Base-by-base conservation (phyloP, 768 basidiomycete genomes). In the Agaricus subrufescens region DNA sequence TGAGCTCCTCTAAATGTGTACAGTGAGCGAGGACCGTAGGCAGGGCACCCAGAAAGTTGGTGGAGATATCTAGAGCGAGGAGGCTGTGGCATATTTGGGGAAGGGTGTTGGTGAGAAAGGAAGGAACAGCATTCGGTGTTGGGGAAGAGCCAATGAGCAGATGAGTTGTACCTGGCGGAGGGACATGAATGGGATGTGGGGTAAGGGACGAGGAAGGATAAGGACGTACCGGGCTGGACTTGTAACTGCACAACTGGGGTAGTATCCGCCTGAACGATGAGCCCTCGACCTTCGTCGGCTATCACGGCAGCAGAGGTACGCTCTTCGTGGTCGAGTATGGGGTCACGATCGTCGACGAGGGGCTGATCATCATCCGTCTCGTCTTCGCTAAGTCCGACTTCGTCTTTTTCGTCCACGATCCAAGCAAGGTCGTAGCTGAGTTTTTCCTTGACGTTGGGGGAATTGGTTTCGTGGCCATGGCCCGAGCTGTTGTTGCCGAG, bases 1-100 rank as follows among this genome's bases (percentile, higher is more conserved):
- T 96, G 45, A 99, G 80, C 70, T 99, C 97, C 69, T 98, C 94
- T 37, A 99, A 82, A 63, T 76, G 81, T 59, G 77, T 75, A 66
- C 95, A 97, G 12, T 83, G 73, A n/a, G 85, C 84, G 45, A 99
- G 81, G 15, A 86, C 82, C 19, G 88, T 86, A 10, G 97, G 94
- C 46, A 99, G 73, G 37, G 88, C 87, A 43, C 83, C 82, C 46
- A 96, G 79, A 63, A 89, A 88, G 69, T 95, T 95, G 60, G 85
- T 84, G 34, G 94, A 94, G 42, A 99, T 89, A 71, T 99, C 97
- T 45, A 98, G 82, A 9, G 91, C 94, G 56, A 99, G 84, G 44
- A 99, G 81, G 27, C 90, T 86, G 50, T 79, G 74, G 45, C 80
- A 77, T 57, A 95, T 89, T 59, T 83, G 80, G 26, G 91, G 91